These are phyloP conservation scores for Naganishia cerealis DNA, from an alignment of 1,284 basidiomycete species.

Conservation along the genomic window DNA sequence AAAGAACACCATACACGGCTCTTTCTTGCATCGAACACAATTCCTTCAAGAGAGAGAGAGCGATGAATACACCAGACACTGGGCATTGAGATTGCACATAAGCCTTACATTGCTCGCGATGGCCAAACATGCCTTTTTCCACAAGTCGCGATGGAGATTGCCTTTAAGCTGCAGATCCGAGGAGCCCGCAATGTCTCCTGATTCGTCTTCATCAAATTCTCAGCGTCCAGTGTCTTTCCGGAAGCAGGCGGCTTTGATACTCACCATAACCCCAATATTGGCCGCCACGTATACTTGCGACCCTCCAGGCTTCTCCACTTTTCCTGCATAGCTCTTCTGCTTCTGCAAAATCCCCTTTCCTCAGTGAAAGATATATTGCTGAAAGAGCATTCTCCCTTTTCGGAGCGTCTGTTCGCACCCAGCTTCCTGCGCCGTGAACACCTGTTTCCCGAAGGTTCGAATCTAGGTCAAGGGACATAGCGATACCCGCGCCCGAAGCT, in stretches of 20 bases:
- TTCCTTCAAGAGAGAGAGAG: conserved; percentile 56
- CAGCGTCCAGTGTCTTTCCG: background rate
- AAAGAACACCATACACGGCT: conserved; percentile 80
- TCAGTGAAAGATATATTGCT: conserved; percentile 32
- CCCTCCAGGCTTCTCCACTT: conserved; percentile 83
- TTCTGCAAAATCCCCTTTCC: conserved; percentile 70
- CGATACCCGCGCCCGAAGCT: conserved; percentile 10
- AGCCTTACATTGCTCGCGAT: conserved; percentile 71
- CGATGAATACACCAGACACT: conserved; percentile 17
- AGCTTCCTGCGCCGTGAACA: conserved; percentile 25
- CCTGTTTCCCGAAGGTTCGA: conserved; percentile 28
- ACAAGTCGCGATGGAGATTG: conserved; percentile 71
- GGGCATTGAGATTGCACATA: background rate
- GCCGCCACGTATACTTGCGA: conserved; percentile 33
- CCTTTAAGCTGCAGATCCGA: conserved; percentile 63
- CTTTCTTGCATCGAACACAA: conserved; percentile 73
- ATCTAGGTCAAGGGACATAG: conserved; percentile 33
- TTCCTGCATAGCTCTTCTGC: conserved; percentile 79
- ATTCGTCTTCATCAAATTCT: background rate
- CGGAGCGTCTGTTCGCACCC: conserved; percentile 27
- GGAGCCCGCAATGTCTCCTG: conserved; percentile 48
- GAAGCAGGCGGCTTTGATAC: background rate
- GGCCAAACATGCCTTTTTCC: conserved; percentile 79
- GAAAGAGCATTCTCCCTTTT: conserved; percentile 21
- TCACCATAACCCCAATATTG: conserved; percentile 29